Evolutionary conservation across 2,329 filamentous ascomycete species (phyloP).

Genomic region (Colletotrichum siamense): DNA sequence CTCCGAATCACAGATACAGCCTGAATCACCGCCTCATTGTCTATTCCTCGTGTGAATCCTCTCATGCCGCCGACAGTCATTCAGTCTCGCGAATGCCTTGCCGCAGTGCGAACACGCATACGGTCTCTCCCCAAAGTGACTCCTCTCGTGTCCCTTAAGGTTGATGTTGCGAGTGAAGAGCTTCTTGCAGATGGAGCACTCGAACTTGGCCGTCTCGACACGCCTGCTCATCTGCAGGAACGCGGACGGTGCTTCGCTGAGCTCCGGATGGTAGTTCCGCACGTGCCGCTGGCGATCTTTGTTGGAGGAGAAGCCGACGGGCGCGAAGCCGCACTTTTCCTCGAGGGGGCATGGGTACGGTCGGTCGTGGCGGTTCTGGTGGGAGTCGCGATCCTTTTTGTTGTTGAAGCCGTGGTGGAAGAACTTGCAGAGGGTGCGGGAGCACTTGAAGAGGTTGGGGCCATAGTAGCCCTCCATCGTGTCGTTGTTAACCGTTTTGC

Average conservation of each 20-base stretch:
- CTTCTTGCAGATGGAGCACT: conserved; percentile 39
- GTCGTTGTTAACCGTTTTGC: background rate
- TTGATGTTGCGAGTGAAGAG: conserved; percentile 42
- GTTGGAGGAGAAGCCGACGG: conserved; percentile 44
- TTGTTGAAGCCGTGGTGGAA: conserved; percentile 47
- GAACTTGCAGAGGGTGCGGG: conserved; percentile 42
- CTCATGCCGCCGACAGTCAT: conserved; percentile 38
- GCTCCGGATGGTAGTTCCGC: conserved; percentile 13
- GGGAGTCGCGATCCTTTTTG: conserved; percentile 33
- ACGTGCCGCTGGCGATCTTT: conserved; percentile 41
- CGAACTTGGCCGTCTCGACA: conserved; percentile 25
- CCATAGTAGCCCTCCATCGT: conserved; percentile 39
- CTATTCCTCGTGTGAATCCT: conserved; percentile 26
- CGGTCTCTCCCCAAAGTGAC: conserved; percentile 39
- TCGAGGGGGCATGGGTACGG: conserved; percentile 41
- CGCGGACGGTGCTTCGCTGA: background rate
- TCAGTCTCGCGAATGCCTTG: conserved; percentile 36
- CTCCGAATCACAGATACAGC: background rate
- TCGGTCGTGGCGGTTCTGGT: conserved; percentile 43
- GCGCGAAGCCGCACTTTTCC: conserved; percentile 34
- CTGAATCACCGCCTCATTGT: background rate
- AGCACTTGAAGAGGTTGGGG: conserved; percentile 43
- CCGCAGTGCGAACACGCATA: conserved; percentile 33
- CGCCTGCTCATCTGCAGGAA: conserved; percentile 26
- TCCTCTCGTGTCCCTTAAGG: conserved; percentile 37